Evolutionary conservation across 2,329 filamentous ascomycete species (phyloP).

Genomic region (Cladosporium sp.): DNA sequence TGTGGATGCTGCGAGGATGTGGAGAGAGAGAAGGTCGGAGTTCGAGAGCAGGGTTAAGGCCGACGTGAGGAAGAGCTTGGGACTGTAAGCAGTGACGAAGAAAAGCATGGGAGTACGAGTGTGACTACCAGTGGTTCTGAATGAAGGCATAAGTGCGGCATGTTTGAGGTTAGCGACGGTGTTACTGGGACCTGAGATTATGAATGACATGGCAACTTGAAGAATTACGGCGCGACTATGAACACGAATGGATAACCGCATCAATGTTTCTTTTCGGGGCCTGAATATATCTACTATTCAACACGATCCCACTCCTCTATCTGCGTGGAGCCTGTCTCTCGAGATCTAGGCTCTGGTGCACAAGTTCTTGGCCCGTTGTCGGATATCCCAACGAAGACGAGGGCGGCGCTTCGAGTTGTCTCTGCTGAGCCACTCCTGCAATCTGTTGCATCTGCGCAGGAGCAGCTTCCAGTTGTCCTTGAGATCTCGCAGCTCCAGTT

Average conservation of each 20-base stretch:
- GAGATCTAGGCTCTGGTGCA: not conserved
- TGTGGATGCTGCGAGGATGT: constrained; percentile 94
- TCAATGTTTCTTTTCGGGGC: not conserved
- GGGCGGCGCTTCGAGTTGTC: not conserved
- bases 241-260: not conserved
- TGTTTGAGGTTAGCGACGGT: constrained; percentile 12
- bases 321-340: not conserved
- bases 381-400: not conserved
- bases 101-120: not conserved
- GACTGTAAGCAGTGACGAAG: constrained; percentile 54
- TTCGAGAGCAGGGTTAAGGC: constrained; percentile 86
- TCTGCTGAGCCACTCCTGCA: not conserved
- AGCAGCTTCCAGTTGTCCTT: not conserved
- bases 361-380: not conserved
- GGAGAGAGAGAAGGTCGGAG: constrained; percentile 78
- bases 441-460: not conserved
- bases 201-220: not conserved
- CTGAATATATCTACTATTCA: not conserved
- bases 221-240: not conserved
- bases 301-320: not conserved
- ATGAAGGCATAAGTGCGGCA: not conserved
- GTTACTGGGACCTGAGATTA: constrained; percentile 9
- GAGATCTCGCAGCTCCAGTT: not conserved
- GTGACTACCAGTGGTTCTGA: not conserved
- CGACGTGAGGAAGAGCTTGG: constrained; percentile 76